Base-by-base conservation (phyloP, 257 asterid genomes). In the Prunella vulgaris region DNA sequence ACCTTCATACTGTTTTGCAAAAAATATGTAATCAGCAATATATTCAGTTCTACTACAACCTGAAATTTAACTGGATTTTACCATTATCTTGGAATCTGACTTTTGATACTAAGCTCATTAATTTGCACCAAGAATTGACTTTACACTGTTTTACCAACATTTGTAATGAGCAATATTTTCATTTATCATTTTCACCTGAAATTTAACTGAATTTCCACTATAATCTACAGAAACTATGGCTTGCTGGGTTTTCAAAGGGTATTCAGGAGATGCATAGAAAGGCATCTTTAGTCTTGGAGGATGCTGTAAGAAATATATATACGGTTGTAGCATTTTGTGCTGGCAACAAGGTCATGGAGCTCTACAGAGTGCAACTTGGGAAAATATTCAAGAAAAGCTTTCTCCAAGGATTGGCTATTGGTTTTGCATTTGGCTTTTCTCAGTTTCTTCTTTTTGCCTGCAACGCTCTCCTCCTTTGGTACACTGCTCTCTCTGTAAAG, bases 191-290 rank as follows among this genome's bases (percentile, higher is more conserved):
- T 66, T 73, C 38, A 52, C 46, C 32, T 4, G 7, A 51, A 25
- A 44, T 25, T 57, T 77, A 59, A 51, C 62, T 53, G 63, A 24
- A 69, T 60, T 68, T 42, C 40, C 48, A 48, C 42, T 61, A 8
- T 59, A 51, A 62, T 73, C 33, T 83, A 70, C 95, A 94, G 99
- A 94, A 91, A 88, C 78, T 94, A 78, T 94, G 99, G 99, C 98
- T 94, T 69, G 97, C 97, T 83, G 99, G 99, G 74, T 94, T 94
- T 79, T 94, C 99, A 7, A 94, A 89, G 80, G 99, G 99, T 71
- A 91, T 94, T 63, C 99, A 94, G 79, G 99, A 94, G 82, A 94
- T 94, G 99, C 99, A 94, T 56, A 84, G 99, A 86, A 94, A 91
- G 82, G 99, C 98, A 70, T 94, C 99, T 37, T 81, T 94, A 79